Base-by-base conservation (phyloP, 78 protist species). In the Emiliania huxleyi region DNA sequence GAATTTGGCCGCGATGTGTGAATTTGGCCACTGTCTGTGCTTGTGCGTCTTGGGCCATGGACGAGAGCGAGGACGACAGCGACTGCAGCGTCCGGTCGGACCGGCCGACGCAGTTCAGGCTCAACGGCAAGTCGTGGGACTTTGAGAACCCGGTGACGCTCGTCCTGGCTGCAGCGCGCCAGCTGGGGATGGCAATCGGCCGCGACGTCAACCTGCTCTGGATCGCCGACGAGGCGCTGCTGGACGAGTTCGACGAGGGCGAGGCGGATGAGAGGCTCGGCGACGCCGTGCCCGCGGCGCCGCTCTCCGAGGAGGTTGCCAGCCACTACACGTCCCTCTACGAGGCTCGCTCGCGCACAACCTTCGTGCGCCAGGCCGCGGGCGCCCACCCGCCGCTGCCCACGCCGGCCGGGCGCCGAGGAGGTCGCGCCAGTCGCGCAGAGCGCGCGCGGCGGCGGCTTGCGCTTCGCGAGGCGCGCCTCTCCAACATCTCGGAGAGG, bases 161-260 rank as follows among this genome's bases (percentile, higher is more conserved):
- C 12, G 81, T 71, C 40, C 81, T 71, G 18, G 81, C 81, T 18
- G 81, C 81, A 4, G 81, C 81, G 2, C 35, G 81, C 40, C 81
- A 71, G 81, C 81, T 71, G 35, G 81, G 81, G 15, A 71, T 71
- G 81, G 35, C 81, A 8, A n/a, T 71, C 3, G 42, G 81, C 19
- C 81, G 81, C 44, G 81, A 71, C 81, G 81, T 15, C 42, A 71
- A 35, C 40, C 81, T 71, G 42, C 81, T 71, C 12, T 71, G 81
- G 81, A 71, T 71, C 19, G 81, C 81, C 0, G 81, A 71, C 81
- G 81, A 71, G 42, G 81, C 81, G 42, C 81, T 71, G 29, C 81
- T 71, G 15, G 81, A 71, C 42, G 44, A 71, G 81, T 18, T 33
- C 81, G 81, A 71, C 29, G 81, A 71, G 12, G 81, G n/a, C 1